Evolutionary conservation across 192 early-diverging fungal genomes (phyloP).

Genomic region (Umbelopsis vinacea): DNA sequence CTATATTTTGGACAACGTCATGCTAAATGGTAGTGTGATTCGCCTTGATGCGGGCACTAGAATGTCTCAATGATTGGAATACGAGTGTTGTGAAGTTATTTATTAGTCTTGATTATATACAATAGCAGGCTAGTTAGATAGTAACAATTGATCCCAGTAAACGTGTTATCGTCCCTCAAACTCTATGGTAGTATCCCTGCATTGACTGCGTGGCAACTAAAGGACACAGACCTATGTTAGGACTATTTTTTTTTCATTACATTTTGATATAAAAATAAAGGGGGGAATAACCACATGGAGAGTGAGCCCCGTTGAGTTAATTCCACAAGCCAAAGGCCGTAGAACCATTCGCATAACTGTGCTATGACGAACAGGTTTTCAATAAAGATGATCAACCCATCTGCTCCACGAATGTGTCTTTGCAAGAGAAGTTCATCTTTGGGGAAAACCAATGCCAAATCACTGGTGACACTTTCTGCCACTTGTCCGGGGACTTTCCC

Average conservation of each 20-base stretch:
- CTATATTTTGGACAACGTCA: constrained; percentile 48
- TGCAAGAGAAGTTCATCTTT: constrained; percentile 10
- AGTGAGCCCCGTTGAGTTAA: constrained; percentile 41
- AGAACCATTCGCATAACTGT: constrained; percentile 40
- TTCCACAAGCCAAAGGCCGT: background rate
- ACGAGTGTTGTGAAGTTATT: background rate
- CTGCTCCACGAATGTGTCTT: constrained; percentile 20
- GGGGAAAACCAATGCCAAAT: constrained; percentile 24
- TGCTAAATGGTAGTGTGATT: constrained; percentile 51
- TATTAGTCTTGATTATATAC: background rate
- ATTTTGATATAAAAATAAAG: background rate
- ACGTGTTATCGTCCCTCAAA: too few relatives aligned
- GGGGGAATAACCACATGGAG: constrained; percentile 22
- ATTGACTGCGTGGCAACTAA: background rate
- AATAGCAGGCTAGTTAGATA: too few relatives aligned
- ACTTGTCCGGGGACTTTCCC: constrained; percentile 32
- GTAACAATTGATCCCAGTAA: too few relatives aligned
- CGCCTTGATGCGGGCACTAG: constrained; percentile 53
- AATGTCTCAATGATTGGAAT: background rate
- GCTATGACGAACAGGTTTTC: constrained; percentile 34
- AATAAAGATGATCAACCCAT: constrained; percentile 17
- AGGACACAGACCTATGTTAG: background rate
- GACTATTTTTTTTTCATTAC: constrained; percentile 17
- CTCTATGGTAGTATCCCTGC: too few relatives aligned
- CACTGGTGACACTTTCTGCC: constrained; percentile 37